A percentile compares a stretch with the other conserved stretches of the same genome.
Conservation (phyloP, 176 grass and related monocot species). For the Tillandsia leiboldiana region DNA sequence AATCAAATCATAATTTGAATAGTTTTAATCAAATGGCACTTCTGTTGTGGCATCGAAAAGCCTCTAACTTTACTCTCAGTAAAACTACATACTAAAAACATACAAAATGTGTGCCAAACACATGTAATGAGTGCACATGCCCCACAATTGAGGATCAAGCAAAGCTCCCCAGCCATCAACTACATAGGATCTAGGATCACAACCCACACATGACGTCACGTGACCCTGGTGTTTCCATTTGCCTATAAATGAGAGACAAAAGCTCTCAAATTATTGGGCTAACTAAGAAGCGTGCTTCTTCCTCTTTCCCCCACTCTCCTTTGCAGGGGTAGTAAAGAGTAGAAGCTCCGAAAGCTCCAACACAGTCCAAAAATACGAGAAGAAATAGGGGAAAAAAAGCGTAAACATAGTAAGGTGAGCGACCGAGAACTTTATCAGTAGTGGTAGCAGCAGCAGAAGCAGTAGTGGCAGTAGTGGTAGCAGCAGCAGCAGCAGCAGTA, state of each 20-base stretch:
- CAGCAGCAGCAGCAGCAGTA: slow-evolving; percentile 3
- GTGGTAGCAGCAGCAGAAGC: background rate
- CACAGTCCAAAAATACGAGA: slow-evolving; percentile 35
- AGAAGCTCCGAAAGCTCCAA: slow-evolving; percentile 27
- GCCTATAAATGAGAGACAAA: slow-evolving; percentile 73
- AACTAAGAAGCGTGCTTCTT: slow-evolving; percentile 24
- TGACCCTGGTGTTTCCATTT: slow-evolving; percentile 9
- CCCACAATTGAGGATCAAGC: slow-evolving; percentile 26
- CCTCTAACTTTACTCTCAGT: too few relatives aligned
- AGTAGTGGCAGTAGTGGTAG: background rate
- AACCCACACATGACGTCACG: slow-evolving; percentile 31
- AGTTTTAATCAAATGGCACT: too few relatives aligned
- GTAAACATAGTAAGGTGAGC: slow-evolving; percentile 4
- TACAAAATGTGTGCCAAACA: too few relatives aligned
- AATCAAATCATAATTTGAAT: too few relatives aligned
- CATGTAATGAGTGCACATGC: background rate
- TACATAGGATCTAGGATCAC: slow-evolving; percentile 25
- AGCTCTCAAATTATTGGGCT: slow-evolving; percentile 44
- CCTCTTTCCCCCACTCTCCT: slow-evolving; percentile 10
- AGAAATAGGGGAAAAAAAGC: slow-evolving; percentile 34
- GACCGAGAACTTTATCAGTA: too few relatives aligned
- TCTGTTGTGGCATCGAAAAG: too few relatives aligned
- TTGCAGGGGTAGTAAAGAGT: slow-evolving; percentile 25
- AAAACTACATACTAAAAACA: too few relatives aligned
- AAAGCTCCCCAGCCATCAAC: slow-evolving; percentile 26